Percentiles rank a stretch among this genome's conserved stretches.
phyloP scores from a whole-genome alignment of 75 land plant genomes.

The Azolla pinnata region DNA sequence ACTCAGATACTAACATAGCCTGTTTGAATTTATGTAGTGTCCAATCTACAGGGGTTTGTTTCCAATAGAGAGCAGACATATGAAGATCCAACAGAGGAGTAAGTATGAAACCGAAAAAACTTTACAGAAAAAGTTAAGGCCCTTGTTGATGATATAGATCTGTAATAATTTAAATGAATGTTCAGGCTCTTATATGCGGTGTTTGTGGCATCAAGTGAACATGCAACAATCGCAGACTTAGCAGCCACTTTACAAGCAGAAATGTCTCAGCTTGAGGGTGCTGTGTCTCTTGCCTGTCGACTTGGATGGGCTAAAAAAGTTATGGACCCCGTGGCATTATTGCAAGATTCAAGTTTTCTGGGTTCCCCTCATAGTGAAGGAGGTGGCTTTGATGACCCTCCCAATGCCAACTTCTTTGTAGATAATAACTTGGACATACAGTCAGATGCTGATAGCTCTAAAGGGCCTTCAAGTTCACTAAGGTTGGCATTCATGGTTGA shows the following conservation, averaged over 20 bases:
- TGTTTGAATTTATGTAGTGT: slow-evolving; percentile 52
- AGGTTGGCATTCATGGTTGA: slow-evolving; percentile 91
- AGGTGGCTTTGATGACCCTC: slow-evolving; percentile 60
- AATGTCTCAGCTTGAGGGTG: slow-evolving; percentile 80
- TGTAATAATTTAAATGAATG: too few species aligned
- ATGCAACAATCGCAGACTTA: slow-evolving; percentile 86
- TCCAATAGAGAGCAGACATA: slow-evolving; percentile 96
- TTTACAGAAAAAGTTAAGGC: too few species aligned
- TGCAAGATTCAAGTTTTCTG: slow-evolving; percentile 45
- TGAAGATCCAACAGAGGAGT: slow-evolving; percentile 99
- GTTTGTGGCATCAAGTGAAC: slow-evolving; percentile 97
- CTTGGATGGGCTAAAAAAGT: slow-evolving; percentile 94
- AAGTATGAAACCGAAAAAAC: too few species aligned
- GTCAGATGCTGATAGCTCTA: slow-evolving; percentile 32
- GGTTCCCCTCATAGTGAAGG: slow-evolving; percentile 41
- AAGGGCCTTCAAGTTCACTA: slow-evolving; percentile 22
- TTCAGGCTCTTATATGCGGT: slow-evolving; percentile 91
- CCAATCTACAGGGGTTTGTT: slow-evolving; percentile 94
- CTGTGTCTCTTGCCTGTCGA: slow-evolving; percentile 88
- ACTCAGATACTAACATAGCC: too few species aligned
- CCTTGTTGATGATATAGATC: too few species aligned
- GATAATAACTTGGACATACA: slow-evolving; percentile 26
- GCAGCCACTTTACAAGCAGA: slow-evolving; percentile 92
- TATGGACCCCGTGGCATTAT: slow-evolving; percentile 71
- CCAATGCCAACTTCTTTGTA: slow-evolving; percentile 28